phyloP scores from a whole-genome alignment of 1,139 yeast species.

The Geotrichum histeridarum region DNA sequence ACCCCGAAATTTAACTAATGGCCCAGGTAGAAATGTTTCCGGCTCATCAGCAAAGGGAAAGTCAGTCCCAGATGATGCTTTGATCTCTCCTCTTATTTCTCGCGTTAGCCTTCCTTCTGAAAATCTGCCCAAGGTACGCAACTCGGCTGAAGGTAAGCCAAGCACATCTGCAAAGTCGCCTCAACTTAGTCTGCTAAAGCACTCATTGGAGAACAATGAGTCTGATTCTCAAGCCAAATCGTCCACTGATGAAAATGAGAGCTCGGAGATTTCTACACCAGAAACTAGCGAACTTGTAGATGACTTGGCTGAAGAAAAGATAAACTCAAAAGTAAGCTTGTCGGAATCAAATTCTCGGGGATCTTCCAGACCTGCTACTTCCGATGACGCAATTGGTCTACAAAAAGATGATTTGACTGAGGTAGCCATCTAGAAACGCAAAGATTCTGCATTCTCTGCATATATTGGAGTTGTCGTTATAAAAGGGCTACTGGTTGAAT shows the following conservation, averaged over 20 bases:
- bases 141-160: background rate
- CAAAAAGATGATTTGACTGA: constrained; percentile 14
- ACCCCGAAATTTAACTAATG: background rate
- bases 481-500: background rate
- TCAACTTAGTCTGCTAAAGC: background rate
- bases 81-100: constrained; percentile 19
- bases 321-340: background rate
- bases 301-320: background rate
- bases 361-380: background rate
- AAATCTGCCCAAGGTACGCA: constrained; percentile 3
- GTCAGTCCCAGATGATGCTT: constrained; percentile 9
- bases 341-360: background rate
- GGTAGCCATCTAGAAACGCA: constrained; percentile 9
- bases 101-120: constrained; percentile 10
- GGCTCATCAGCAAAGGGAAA: constrained; percentile 2
- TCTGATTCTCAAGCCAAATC: background rate
- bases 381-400: constrained; percentile 16
- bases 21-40: constrained; percentile 19
- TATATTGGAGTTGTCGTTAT: background rate
- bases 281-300: background rate
- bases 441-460: background rate
- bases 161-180: background rate
- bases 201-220: background rate
- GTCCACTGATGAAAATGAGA: background rate
- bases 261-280: background rate